phyloP scores from a whole-genome alignment of 2,329 filamentous ascomycete genomes.

The Hawksworthiomyces lignivorus region DNA sequence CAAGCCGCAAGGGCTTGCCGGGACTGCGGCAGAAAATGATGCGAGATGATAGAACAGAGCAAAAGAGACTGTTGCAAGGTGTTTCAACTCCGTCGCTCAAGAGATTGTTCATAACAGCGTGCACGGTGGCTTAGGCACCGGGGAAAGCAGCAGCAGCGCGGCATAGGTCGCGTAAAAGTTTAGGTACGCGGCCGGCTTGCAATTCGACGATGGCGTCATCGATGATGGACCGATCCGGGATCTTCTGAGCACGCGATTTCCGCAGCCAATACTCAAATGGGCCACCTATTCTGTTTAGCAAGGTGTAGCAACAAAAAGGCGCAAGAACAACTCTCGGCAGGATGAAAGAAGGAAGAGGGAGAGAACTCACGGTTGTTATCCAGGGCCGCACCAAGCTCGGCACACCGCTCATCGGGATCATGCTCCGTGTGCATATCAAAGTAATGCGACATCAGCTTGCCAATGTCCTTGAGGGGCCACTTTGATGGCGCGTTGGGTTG shows the following conservation, averaged over 20 bases:
- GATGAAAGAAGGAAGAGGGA: not conserved
- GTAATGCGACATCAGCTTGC: conserved; percentile 40
- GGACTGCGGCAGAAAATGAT: too few species aligned
- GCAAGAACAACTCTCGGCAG: not conserved
- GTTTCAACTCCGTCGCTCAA: too few species aligned
- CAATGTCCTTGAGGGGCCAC: conserved; percentile 39
- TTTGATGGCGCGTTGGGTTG: conserved; percentile 37
- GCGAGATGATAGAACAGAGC: not conserved
- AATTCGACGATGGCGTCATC: conserved; percentile 29
- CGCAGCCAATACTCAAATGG: conserved; percentile 42
- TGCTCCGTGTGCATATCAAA: conserved; percentile 40
- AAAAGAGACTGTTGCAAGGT: too few species aligned
- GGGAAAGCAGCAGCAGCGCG: conserved; percentile 22
- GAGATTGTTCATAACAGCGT: too few species aligned
- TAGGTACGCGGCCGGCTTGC: conserved; percentile 29
- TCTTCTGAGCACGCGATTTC: conserved; percentile 30
- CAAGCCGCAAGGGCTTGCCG: too few species aligned
- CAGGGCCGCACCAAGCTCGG: conserved; percentile 35
- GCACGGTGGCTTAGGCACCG: conserved; percentile 3
- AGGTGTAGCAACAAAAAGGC: not conserved
- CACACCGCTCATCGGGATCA: conserved; percentile 31
- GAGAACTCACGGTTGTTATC: conserved; percentile 31
- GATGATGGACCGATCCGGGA: conserved; percentile 26
- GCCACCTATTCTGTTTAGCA: conserved; percentile 23
- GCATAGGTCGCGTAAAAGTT: conserved; percentile 17